Evolutionary conservation across 2,329 filamentous ascomycete genomes (phyloP), one percentile per base, ranked within the genome.

Genomic region (Simplicillium aogashimaense): DNA sequence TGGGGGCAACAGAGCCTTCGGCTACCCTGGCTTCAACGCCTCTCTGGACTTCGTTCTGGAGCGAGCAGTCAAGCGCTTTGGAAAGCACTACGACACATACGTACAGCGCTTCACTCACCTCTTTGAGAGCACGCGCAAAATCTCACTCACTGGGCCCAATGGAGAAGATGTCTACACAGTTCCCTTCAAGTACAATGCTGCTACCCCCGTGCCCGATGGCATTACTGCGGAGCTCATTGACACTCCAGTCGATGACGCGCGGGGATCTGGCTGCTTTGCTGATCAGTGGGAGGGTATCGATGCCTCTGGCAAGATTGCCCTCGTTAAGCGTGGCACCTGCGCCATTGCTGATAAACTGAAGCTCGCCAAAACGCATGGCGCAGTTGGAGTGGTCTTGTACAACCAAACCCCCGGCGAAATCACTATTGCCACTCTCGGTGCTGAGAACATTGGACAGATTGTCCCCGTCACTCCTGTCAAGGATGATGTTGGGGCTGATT

Each of bases 1-100:
- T 48, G 73, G 71, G 31, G 75, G 74, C 13, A 78, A 77, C 54
- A 66, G 76, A 38, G 76, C 76, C 5, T 78, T 76, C 43, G 76
- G 76, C 12, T 59, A 72, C 9, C 72, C 74, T 1, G 76, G 76
- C 12, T 80, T 70, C 61, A 65, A 67, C 38, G 75, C 73, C 2
- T 78, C 74, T 0, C 56, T 72, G 14, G 72, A 80, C 48, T 79
- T 71, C 50, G 58, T 80, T 42, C 60, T 74, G 5, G 66, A 68
- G 39, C 67, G 69, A 11, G 54, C 60, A 11, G 47, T 56, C 43
- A 59, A 47, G 28, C 58, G 61, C 16, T 64, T 67, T 44, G 52
- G 52, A 40, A 56, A 63, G 37, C 51, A 67, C 36, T 57, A 70
- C 35, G 58, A 70, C 46, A 70, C 65, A 11, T 58, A 50, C 18